A percentile compares a stretch with the other conserved stretches of the same genome.
Evolutionary conservation across 1,284 basidiomycete genomes (phyloP).

Genomic region (Trichosporon sp.): DNA sequence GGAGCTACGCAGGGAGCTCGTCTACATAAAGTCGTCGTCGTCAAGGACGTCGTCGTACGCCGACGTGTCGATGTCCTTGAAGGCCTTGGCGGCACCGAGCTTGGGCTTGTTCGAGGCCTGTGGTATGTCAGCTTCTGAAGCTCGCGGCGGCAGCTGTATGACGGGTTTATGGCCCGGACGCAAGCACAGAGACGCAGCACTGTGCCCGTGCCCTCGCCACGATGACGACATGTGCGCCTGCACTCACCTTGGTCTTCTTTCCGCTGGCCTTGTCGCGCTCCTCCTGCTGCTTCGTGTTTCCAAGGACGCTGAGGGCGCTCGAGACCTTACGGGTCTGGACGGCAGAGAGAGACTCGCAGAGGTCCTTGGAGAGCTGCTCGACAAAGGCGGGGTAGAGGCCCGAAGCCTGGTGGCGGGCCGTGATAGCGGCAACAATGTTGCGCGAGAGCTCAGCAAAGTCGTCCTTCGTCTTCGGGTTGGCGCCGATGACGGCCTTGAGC

Average conservation of each 20-base stretch:
- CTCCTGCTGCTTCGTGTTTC: slow-evolving; percentile 92
- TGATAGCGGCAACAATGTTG: slow-evolving; percentile 70
- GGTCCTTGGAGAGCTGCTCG: slow-evolving; percentile 73
- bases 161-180: not conserved
- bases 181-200: not conserved
- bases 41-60: slow-evolving; percentile 83
- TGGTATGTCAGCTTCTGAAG: not conserved
- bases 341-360: slow-evolving; percentile 75
- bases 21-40: slow-evolving; percentile 59
- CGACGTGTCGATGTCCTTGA: slow-evolving; percentile 69
- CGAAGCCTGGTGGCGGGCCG: slow-evolving; percentile 75
- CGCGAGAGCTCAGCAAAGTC: slow-evolving; percentile 76
- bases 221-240: too few species aligned
- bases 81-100: slow-evolving; percentile 71
- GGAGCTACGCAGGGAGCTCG: not conserved
- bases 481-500: slow-evolving; percentile 69
- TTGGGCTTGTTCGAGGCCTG: slow-evolving; percentile 65
- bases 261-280: slow-evolving; percentile 78
- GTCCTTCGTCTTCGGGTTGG: slow-evolving; percentile 78
- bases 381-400: slow-evolving; percentile 79
- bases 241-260: slow-evolving; percentile 69
- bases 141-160: not conserved
- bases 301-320: slow-evolving; percentile 74
- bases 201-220: not conserved
- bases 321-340: slow-evolving; percentile 86